Base-by-base conservation (phyloP, 129 eudicot species). In the Artemisia tridentata region DNA sequence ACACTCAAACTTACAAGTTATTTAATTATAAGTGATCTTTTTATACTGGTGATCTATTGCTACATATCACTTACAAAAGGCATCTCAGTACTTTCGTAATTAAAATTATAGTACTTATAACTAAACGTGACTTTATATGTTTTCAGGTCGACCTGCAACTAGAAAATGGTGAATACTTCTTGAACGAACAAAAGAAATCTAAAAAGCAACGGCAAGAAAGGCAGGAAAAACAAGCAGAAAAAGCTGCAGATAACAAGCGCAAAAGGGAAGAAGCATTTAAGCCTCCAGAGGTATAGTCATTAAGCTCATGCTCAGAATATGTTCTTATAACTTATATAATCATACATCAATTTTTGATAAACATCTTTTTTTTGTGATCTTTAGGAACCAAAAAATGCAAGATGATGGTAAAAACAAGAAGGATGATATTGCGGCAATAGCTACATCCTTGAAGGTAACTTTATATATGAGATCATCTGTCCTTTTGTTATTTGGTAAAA, bases 191-290 rank as follows among this genome's bases (percentile, higher is more conserved):
- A 75, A 90, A 85, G 92, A 93, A 90, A 77, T 78, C 81, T 38
- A 86, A 88, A 62, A 93, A 86, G 96, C 82, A 87, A 70, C 90
- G 97, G 99, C 91, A 80, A 79, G 97, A 90, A 67, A 90, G 85
- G 82, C 97, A 89, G 84, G 95, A 82, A 61, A 90, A 90, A 57
- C 99, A 93, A 79, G 87, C 88, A 13, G 96, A 87, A 58, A 93
- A 90, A 73, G 69, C 80, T 11, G 97, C 97, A 34, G 96, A 90
- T 72, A 93, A 79, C 83, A 93, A 85, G 75, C 77, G 79, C 63
- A 90, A 77, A 68, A 81, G 97, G 62, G 91, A 89, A 57, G 99
- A 81, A 65, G 92, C 96, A 43, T 93, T 73, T 75, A 74, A 90
- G 74, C 97, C 99, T 69, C 97, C 97, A 56, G 84, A 85, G 93